Base-by-base conservation (phyloP, 2,329 filamentous ascomycete species). In the Ambrosiella cleistominuta region DNA sequence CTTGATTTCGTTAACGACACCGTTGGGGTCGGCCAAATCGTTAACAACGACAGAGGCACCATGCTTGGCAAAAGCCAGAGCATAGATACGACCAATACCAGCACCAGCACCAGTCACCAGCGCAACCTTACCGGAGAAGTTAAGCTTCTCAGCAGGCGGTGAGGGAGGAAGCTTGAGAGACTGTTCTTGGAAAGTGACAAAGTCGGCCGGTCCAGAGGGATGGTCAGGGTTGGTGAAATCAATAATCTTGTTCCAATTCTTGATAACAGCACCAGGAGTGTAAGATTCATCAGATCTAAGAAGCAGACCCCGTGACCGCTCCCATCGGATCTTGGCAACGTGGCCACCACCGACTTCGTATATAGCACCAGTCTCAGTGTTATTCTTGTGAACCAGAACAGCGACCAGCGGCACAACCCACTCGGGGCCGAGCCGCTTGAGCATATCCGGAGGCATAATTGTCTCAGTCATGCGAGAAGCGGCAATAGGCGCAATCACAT, bases 401-500 rank as follows among this genome's bases (percentile, higher is more conserved):
- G 89, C 91, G 38, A 97, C 93, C 47, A 97, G 76, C 40, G 93
- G 93, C 52, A 97, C 89, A 61, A 97, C 83, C 89, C 89, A 97
- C 62, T 95, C 88, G 52, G 93, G 93, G 76, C 86, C 89, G 63
- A 95, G 77, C 67, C 81, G 83, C 64, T 85, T 83, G 65, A 96
- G 78, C 44, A 95, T 79, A 68, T 96, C 90, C n/a, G 88, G 88
- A 39, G 90, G 89, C 88, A 96, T 91, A 64, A 96, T 79, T 15
- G 91, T 96, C 70, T 89, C 82, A 49, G 90, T 96, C 89, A 97
- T 94, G 69, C 91, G 83, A 73, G 86, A 93, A 61, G 90, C 93
- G 64, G 91, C 71, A 67, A 96, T 90, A 57, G 93, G 93, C 15
- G 93, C 89, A 73, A 98, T 94, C 66, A 88, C 88, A 71, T 98